Evolutionary conservation across 352 stramenopile genomes (phyloP), one percentile per base, ranked within the genome.

Genomic region (Pythium aphanidermatum): DNA sequence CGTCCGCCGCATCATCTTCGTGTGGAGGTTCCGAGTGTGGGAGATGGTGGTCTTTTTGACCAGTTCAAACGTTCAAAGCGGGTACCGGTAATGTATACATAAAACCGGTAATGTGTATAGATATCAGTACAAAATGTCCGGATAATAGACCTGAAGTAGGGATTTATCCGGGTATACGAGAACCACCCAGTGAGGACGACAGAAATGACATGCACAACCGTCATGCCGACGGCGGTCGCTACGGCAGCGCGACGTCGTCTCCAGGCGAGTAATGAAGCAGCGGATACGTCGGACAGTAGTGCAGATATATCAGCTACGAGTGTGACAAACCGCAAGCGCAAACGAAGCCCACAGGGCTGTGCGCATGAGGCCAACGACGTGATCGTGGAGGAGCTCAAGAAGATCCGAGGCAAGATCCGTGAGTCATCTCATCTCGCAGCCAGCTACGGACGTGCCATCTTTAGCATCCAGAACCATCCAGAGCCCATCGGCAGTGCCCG

Each of bases 371-470:
- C 30, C 29, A 93, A 93, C 54, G 74, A 86, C 36, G 23, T 66
- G 45, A 50, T 93, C 3, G 70, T 86, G n/a, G 71, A 85, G 34
- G 82, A 89, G 32, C 68, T 93, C 0, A 62, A 79, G 41, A 64
- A 58, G 39, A 49, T 93, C 14, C 68, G 69, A 31, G 55, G 47
- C 28, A 65, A 62, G 23, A 60, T 87, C 31, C 70, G 73, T 27
- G 75, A 88, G 57, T 74, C 72, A 10, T 83, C 79, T 10, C 74
- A 91, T 35, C 55, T 91, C 27, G 52, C 58, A 1, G 63, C 50
- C 17, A 91, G 83, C 47, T 91, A 86, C 52, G 48, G 38, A 9
- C 78, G 77, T 40, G 82, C 82, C 6, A 86, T 93, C 40, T 40
- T 60, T 24, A 88, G 75, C 33, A 54, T 93, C n/a, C 81, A 81